Base-by-base conservation (phyloP, 345 rosid genomes). In the Eucalyptus dawsonii region DNA sequence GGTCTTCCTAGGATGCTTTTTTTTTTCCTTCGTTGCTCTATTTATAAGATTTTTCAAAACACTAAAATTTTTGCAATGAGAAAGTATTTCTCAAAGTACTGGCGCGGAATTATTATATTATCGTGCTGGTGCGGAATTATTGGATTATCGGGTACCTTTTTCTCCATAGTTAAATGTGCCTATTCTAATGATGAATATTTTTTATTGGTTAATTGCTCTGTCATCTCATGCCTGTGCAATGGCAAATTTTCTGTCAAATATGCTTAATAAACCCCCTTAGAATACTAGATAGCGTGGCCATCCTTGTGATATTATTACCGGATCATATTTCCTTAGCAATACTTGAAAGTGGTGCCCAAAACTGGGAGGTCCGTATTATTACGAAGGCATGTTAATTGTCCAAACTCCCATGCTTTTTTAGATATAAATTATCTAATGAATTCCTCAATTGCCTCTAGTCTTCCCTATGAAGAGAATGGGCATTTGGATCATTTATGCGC, bases 91-190 rank as follows among this genome's bases (percentile, higher is more conserved):
- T 60, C 31, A 60, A 1, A 27, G 31, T n/a, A 0, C 31, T 27
- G 2, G 69, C 7, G 4, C 0, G 4, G 3, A 60, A 27, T 60
- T 60, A 27, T 1, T 27, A 27, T 31, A 3, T 29, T 29, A 60
- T 11, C 12, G 15, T 29, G 15, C 31, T 12, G 8, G 67, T 0
- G 2, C 2, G 4, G 3, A 60, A 0, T 60, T 60, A 27, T 5
- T 27, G 6, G 67, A 3, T 29, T 29, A 62, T 62, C n/a, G 37
- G 27, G 72, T 5, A 31, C 37, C 72, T 65, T 4, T 65, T 65
- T 3, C 65, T 58, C 7, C 65, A 58, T 16, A 16, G 54, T 51
- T 51, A 51, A 27, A 12, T 58, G 65, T 58, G 6, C 65, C n/a
- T 58, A 58, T 58, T 25, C n/a, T 58, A 27, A 58, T 25, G n/a